Conservation (phyloP, 345 rosid genomes). For the Microthlaspi erraticum region DNA sequence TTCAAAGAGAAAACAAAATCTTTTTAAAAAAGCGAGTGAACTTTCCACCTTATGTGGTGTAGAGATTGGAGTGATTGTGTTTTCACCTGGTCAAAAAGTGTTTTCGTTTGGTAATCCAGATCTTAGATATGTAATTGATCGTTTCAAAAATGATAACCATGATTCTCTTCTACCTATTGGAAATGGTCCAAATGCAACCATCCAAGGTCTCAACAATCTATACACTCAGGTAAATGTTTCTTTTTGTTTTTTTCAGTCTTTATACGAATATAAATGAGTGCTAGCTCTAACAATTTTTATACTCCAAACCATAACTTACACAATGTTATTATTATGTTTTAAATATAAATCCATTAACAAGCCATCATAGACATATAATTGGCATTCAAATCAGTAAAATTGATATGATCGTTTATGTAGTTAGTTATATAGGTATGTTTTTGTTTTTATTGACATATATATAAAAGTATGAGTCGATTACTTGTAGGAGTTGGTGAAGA, state of each 20-base stretch:
- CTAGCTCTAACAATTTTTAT: neutral
- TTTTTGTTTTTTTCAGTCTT: neutral
- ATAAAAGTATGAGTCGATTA: neutral
- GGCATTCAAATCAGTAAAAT: neutral
- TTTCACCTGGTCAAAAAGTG: conserved; percentile 41
- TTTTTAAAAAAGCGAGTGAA: conserved; percentile 35
- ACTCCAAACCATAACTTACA: neutral
- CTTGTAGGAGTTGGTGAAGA: conserved; percentile 16
- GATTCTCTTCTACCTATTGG: conserved; percentile 21
- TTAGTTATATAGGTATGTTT: neutral
- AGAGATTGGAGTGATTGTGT: conserved; percentile 24
- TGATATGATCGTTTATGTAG: neutral
- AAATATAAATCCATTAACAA: neutral
- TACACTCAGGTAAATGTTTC: conserved; percentile 41
- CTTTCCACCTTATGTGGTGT: conserved; percentile 16
- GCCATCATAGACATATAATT: neutral
- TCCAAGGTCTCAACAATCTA: conserved; percentile 51
- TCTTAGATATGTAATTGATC: conserved; percentile 42
- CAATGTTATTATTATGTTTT: neutral
- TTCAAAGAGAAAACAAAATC: neutral
- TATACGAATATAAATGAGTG: neutral
- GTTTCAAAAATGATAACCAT: conserved; percentile 37
- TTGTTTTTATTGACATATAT: neutral
- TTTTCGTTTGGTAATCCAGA: conserved; percentile 67
- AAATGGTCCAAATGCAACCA: conserved; percentile 46